These are phyloP conservation scores for Fraxinus greggii DNA, from an alignment of 305 asterid genomes.

Conservation along the genomic window DNA sequence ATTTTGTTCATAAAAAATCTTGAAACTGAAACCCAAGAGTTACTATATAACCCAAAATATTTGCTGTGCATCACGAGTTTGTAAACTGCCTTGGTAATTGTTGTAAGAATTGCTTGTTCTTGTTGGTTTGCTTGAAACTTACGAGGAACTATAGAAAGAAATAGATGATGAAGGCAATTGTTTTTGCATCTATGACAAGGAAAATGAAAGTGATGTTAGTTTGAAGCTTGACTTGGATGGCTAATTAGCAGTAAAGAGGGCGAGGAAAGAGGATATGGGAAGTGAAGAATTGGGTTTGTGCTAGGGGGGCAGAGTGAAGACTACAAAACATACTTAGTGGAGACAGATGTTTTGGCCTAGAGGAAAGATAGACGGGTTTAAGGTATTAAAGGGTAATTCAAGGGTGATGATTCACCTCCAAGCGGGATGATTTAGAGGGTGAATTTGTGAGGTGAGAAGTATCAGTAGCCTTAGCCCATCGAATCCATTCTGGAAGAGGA, in stretches of 20 bases:
- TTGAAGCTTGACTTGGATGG: not conserved
- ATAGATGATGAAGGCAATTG: not conserved
- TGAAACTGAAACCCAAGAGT: not conserved
- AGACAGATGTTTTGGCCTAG: not conserved
- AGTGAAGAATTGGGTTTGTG: not conserved
- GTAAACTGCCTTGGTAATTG: not conserved
- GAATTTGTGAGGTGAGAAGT: not conserved
- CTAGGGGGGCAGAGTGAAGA: not conserved
- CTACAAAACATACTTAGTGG: not conserved
- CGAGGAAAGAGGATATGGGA: not conserved
- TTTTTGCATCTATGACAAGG: not conserved
- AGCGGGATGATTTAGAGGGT: not conserved
- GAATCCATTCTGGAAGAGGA: not conserved
- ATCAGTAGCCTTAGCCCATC: not conserved
- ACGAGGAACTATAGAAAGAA: not conserved
- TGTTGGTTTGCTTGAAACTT: not conserved
- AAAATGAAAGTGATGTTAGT: not conserved
- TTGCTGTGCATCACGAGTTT: not conserved
- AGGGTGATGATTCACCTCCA: not conserved
- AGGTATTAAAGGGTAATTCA: not conserved
- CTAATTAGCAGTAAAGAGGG: not conserved
- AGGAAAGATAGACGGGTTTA: not conserved
- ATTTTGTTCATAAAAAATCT: not conserved
- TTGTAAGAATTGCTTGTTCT: not conserved
- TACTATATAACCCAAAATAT: not conserved